Evolutionary conservation across 169 alveolate species (phyloP), one percentile per base, ranked within the genome.

Genomic region (Plasmodium cynomolgi): DNA sequence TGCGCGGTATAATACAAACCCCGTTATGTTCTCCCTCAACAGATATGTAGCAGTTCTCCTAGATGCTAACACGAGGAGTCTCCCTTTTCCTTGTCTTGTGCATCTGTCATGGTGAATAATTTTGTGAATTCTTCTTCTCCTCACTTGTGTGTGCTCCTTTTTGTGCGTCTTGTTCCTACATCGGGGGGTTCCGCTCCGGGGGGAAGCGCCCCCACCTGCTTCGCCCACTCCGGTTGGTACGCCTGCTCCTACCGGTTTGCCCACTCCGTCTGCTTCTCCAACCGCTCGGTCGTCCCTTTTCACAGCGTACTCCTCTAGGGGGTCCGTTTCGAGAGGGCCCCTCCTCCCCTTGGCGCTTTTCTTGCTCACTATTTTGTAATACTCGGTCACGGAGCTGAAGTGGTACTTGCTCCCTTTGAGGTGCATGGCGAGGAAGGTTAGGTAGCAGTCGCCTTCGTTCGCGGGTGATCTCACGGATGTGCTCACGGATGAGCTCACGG

Each of bases 361-460:
- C 58, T 23, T 33, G 20, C 50, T 62, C 20, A 58, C 83, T 26
- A 80, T 80, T 74, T 62, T 88, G 44, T 39, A 26, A 47, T 80
- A 88, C 73, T 88, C 94, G 0, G 74, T 80, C 9, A 88, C 74
- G 50, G 41, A 80, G 74, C 90, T 88, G 50, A 88, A 88, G 31
- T 88, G 68, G 34, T 88, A 88, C 33, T 88, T 88, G 72, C 84
- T 88, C 4, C 94, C 90, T 68, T 41, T 88, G 20, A 88, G 34
- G 74, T 88, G 91, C 20, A 88, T 13, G 82, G 50, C 23, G 31
- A 88, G 20, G 83, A 88, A 88, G 39, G 56, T 62, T 62, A 88
- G 20, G 23, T 84, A 31, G 17, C 62, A 26, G 41, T 74, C n/a
- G 2, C 44, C 31, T 62, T 34, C 62, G 62, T 50, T 50, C 62